Evolutionary conservation across 2,329 filamentous ascomycete species (phyloP).

Genomic region (Periconia macrospinosa): DNA sequence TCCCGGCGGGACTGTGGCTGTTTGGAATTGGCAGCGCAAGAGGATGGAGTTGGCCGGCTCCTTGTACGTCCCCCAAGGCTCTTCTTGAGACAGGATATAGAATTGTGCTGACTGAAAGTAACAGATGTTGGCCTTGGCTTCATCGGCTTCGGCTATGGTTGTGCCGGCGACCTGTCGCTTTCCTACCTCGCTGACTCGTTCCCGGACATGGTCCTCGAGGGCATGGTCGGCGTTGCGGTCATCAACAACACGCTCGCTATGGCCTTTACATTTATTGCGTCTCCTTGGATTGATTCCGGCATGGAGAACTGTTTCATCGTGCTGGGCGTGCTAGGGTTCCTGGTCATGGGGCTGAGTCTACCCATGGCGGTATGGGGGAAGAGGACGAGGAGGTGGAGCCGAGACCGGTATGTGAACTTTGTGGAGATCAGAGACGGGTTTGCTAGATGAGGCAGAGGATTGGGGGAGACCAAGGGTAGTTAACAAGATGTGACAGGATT

Average conservation of each 20-base stretch:
- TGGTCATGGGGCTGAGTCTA: constrained; percentile 19
- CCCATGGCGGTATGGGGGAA: constrained; percentile 22
- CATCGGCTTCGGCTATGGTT: constrained; percentile 63
- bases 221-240: constrained; percentile 22
- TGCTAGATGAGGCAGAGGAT: constrained; percentile 2
- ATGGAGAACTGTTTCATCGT: constrained; percentile 24
- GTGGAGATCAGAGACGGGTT: constrained; percentile 21
- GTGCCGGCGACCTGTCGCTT: constrained; percentile 55
- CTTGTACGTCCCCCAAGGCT: constrained; percentile 32
- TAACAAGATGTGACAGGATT: not conserved
- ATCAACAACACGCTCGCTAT: constrained; percentile 22
- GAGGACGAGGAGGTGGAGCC: constrained; percentile 14
- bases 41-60: constrained; percentile 56
- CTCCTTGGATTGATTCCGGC: constrained; percentile 19
- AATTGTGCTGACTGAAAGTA: not conserved
- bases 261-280: constrained; percentile 19
- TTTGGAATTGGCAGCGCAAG: constrained; percentile 57
- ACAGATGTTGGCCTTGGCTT: constrained; percentile 56
- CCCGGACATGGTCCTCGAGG: constrained; percentile 24
- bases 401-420: constrained; percentile 19
- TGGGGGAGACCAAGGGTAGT: not conserved
- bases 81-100: too few relatives aligned
- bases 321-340: constrained; percentile 19
- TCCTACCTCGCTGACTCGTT: constrained; percentile 21
- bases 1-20: constrained; percentile 55